phyloP scores from a whole-genome alignment of 1,284 basidiomycete species.

The Tilletia horrida region DNA sequence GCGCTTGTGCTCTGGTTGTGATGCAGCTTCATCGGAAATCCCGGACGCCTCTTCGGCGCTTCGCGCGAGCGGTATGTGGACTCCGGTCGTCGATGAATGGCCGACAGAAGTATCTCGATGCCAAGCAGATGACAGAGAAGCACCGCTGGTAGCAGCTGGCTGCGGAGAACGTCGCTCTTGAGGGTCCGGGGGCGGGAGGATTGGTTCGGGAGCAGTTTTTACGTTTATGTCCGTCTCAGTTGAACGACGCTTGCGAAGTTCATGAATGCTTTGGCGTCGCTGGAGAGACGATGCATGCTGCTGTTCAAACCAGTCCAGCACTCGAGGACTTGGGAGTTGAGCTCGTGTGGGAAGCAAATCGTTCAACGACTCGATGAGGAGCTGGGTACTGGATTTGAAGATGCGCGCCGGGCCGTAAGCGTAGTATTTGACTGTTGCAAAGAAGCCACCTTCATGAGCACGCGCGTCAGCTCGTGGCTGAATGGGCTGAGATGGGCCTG shows the following conservation, averaged over 20 bases:
- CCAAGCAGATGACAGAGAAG: neutral
- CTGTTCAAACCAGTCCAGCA: slow-evolving; percentile 6
- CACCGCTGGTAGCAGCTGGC: neutral
- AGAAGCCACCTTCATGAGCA: neutral
- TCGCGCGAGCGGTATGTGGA: neutral
- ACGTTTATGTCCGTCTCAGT: neutral
- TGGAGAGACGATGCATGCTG: neutral
- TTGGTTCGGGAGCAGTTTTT: no score
- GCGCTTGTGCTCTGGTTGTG: neutral
- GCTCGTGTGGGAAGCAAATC: neutral
- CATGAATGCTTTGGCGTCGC: neutral
- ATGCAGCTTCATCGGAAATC: neutral
- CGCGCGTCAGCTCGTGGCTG: neutral
- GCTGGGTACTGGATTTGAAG: slow-evolving; percentile 8
- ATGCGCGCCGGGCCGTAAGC: neutral
- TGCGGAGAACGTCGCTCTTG: neutral
- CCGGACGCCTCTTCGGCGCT: neutral
- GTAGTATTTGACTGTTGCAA: neutral
- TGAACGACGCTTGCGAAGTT: neutral
- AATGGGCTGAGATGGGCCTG: neutral
- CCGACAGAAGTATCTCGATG: neutral
- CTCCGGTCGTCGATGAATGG: neutral
- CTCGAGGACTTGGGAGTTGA: slow-evolving; percentile 7
- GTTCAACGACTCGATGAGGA: slow-evolving; percentile 1
- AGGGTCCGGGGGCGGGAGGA: neutral